Evolutionary conservation across 2,329 filamentous ascomycete genomes (phyloP), one percentile per base, ranked within the genome.

Genomic region (Xylaria digitata): DNA sequence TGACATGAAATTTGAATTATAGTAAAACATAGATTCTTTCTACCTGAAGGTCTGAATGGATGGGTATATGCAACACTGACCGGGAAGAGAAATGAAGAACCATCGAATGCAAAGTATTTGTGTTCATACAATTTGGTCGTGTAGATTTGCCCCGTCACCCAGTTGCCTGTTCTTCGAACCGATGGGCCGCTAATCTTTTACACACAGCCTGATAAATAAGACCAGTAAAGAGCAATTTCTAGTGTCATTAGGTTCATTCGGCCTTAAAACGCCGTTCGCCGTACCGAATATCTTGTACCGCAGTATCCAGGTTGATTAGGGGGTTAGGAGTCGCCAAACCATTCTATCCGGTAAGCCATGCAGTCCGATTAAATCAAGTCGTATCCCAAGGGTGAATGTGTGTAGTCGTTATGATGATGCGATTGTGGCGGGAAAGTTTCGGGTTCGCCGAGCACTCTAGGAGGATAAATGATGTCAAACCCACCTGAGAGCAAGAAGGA

Each of bases 401-500:
- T 61, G 34, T 61, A 21, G 57, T 64, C 45, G 19, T 46, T 21
- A 26, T 59, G 11, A 34, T 42, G 43, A 34, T 43, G 40, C 23
- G 34, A 48, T 43, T 40, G 60, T 21, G 32, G 40, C 7, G 6
- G 21, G 45, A 37, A 42, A 32, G 45, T 32, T 40, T 37, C 42
- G 13, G n/a, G 43, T 23, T 45, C 19, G 42, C 49, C 53, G 37
- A 54, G 52, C 37, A 34, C 17, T 50, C 56, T 19, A 4, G 26
- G 15, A 46, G n/a, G 50, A 43, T 49, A 48, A 30, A 61, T 37
- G 23, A 32, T 46, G 23, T 49, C 26, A n/a, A 53, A 43, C 13
- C 30, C 43, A 23, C 46, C 34, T 19, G 46, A 68, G 79, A 79
- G 63, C 40, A 34, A 34, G 17, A n/a, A 26, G 21, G 15, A 40